phyloP scores from a whole-genome alignment of 108 stramenopile genomes.

The Aurantiochytrium sp. region DNA sequence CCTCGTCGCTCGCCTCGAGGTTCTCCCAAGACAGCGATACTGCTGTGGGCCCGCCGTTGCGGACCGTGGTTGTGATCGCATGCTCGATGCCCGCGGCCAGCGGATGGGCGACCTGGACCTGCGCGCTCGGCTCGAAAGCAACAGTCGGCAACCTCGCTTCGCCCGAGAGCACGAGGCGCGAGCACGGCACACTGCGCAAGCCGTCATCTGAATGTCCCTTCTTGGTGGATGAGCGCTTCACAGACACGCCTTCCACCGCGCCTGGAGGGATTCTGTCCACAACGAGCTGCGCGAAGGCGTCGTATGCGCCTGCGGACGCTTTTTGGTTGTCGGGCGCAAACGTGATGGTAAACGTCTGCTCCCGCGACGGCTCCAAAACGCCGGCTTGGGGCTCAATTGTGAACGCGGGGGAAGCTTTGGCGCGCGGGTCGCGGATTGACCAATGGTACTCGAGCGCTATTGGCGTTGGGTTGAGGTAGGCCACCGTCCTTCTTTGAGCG shows the following conservation, averaged over 20 bases:
- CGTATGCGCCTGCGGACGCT: neutral
- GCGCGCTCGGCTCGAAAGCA: neutral
- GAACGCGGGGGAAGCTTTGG: neutral
- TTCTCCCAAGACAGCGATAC: neutral
- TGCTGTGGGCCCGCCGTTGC: neutral
- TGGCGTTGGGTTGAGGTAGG: constrained; percentile 3
- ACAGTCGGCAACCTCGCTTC: neutral
- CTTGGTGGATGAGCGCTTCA: neutral
- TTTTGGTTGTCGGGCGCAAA: neutral
- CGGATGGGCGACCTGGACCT: neutral
- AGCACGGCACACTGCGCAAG: neutral
- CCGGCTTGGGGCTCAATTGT: neutral
- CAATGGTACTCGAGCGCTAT: neutral
- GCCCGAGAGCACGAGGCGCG: neutral
- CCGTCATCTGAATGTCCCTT: neutral
- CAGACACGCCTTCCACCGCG: neutral
- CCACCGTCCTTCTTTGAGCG: neutral
- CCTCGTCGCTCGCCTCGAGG: too few species aligned
- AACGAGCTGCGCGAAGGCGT: neutral
- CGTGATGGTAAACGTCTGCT: neutral
- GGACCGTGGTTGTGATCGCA: neutral
- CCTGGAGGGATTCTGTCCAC: neutral
- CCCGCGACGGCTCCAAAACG: neutral
- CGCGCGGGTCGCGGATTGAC: neutral
- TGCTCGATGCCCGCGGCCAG: neutral